These are phyloP conservation scores for Cadophora malorum DNA, from an alignment of 2,329 filamentous ascomycete genomes.

Conservation along the genomic window DNA sequence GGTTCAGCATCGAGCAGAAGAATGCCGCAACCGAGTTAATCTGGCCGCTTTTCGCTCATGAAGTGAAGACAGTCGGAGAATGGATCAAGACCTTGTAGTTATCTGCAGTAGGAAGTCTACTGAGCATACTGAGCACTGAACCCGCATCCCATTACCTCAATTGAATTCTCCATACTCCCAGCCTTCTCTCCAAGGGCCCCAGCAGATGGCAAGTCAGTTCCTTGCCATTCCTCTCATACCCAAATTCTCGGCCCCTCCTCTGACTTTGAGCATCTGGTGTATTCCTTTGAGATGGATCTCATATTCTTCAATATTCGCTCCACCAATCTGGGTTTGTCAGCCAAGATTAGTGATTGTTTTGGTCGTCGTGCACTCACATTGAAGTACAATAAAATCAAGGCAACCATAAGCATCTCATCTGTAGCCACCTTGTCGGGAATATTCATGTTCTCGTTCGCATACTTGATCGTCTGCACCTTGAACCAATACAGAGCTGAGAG, in stretches of 20 bases:
- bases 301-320: constrained; percentile 33
- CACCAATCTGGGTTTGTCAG: constrained; percentile 30
- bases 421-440: constrained; percentile 25
- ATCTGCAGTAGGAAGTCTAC: background rate
- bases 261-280: constrained; percentile 35
- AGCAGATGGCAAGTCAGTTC: constrained; percentile 33
- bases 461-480: constrained; percentile 35
- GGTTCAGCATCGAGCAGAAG: constrained; percentile 36
- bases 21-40: constrained; percentile 40
- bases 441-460: constrained; percentile 35
- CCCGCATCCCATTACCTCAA: background rate
- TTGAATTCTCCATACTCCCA: constrained; percentile 30
- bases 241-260: constrained; percentile 31
- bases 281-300: constrained; percentile 38
- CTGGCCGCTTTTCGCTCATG: constrained; percentile 42
- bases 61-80: constrained; percentile 38
- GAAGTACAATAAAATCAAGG: constrained; percentile 36
- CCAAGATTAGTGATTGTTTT: background rate
- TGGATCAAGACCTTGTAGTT: constrained; percentile 35
- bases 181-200: constrained; percentile 35
- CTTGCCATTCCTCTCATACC: constrained; percentile 36
- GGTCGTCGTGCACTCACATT: constrained; percentile 25
- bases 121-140: background rate
- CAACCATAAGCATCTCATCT: constrained; percentile 38
- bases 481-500: constrained; percentile 30